Evolutionary conservation across 768 basidiomycete genomes (phyloP), one percentile per base, ranked within the genome.

Genomic region (Leccinum uliginosum): DNA sequence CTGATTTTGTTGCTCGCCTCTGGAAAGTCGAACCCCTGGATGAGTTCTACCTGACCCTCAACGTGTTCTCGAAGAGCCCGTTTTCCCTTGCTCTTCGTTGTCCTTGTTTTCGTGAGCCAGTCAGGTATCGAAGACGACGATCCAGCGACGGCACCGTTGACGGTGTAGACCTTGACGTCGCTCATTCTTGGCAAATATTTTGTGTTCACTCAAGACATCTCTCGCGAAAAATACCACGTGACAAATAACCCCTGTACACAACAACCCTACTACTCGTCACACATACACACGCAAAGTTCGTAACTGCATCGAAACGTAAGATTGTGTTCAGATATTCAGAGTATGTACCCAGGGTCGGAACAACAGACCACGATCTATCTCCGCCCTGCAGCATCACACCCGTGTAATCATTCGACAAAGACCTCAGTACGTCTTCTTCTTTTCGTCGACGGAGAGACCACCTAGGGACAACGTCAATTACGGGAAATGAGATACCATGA

Each of bases 401-500:
- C 52, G 26, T 24, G 32, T 23, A 45, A 38, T 40, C 15, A 50
- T 43, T 17, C 30, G 26, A 4, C 11, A 19, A 26, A 19, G 40
- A 23, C 56, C 35, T 70, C 64, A 93, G 65, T 83, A 93, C 21
- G 86, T 93, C 83, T 98, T 98, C 82, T 99, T 99, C 82, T 98
- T 98, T 80, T 98, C 95, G 75, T 98, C 97, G 59, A 98, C 91
- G 4, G 95, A 98, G 59, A 98, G 80, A 61, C 95, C 96, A 58
- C 97, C 89, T 89, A 51, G 23, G 32, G 57, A 21, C n/a, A 56
- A n/a, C 6, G 56, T 55, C 19, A 61, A 17, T 55, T 6, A 11
- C 9, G 0, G 10, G 17, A 10, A 19, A 44, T 19, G 23, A 21
- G 6, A 21, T 48, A 17, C 9, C 30, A n/a, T 9, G 19, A 24